Base-by-base conservation (phyloP, 2,329 filamentous ascomycete genomes). In the Colletotrichum sp. region DNA sequence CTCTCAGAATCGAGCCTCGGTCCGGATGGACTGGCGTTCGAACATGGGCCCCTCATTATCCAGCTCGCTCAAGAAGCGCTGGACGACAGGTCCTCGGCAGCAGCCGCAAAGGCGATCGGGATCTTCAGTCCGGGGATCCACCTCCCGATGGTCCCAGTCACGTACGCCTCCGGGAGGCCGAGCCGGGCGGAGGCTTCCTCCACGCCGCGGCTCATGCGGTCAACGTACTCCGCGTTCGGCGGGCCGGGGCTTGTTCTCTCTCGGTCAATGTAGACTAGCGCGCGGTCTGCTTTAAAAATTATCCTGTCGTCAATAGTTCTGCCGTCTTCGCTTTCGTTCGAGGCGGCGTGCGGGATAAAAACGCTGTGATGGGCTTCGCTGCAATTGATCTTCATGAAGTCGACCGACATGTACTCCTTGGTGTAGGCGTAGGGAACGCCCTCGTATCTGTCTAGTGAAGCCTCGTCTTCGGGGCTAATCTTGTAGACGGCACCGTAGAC, bases 361-460 rank as follows among this genome's bases (percentile, higher is more conserved):
- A 32, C 2, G 24, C 34, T 3, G n/a, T 2, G n/a, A 15, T 5
- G 5, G 13, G 21, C n/a, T 21, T 55, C 21, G 4, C 24, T 24
- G n/a, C 58, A 43, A 5, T 18, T 4, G 36, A 78, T 77, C 21
- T 90, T 86, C 21, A 43, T 6, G 5, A 64, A 32, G 21, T 87
- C 84, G 5, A 88, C 86, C 1, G 79, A 57, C 1, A 90, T 78
- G 26, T 83, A 79, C 52, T 88, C 84, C 81, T 93, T 94, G 60
- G 88, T 87, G 80, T 94, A 94, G 1, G 88, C 88, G n/a, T 80
- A 79, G 0, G 92, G 91, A 0, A 94, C 93, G 55, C 92, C 92
- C 82, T 95, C 93, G 78, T 88, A 90, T 0, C 71, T 65, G 79
- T 93, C 92, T 0, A 93, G 86, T 1, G 71, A 75, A 3, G 77